These are phyloP conservation scores for Fusarium sterilihyphosum DNA, from an alignment of 2,329 filamentous ascomycete species.

Conservation along the genomic window DNA sequence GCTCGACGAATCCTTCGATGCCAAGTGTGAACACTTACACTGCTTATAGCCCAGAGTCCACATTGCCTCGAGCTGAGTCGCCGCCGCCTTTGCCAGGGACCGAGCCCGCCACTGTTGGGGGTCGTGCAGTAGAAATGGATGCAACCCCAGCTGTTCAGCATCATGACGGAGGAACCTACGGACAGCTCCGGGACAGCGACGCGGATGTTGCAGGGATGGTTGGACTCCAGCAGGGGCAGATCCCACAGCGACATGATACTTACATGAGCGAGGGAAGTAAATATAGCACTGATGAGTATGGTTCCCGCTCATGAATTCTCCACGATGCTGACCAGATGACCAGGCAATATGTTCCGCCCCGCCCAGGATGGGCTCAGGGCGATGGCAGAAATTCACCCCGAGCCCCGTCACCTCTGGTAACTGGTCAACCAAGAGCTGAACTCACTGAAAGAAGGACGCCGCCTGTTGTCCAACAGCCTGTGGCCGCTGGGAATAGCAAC, in stretches of 20 bases:
- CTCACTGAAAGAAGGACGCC: slow-evolving; percentile 50
- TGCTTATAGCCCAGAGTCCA: slow-evolving; percentile 56
- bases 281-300: slow-evolving; percentile 78
- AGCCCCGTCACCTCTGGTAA: slow-evolving; percentile 57
- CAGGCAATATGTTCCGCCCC: slow-evolving; percentile 65
- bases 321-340: background rate
- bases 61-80: slow-evolving; percentile 69
- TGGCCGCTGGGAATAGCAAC: slow-evolving; percentile 46
- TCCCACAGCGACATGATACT: slow-evolving; percentile 57
- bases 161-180: slow-evolving; percentile 57
- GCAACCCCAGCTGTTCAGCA: slow-evolving; percentile 62
- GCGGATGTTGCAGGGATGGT: slow-evolving; percentile 79
- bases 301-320: background rate
- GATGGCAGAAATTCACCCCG: slow-evolving; percentile 56
- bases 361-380: slow-evolving; percentile 64
- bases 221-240: slow-evolving; percentile 69
- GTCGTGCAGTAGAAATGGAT: slow-evolving; percentile 84
- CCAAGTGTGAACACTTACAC: slow-evolving; percentile 53
- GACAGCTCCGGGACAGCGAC: slow-evolving; percentile 69
- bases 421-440: slow-evolving; percentile 49
- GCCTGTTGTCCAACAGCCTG: slow-evolving; percentile 43
- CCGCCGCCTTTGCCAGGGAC: slow-evolving; percentile 68
- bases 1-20: slow-evolving; percentile 45
- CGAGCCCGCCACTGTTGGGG: slow-evolving; percentile 55
- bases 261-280: slow-evolving; percentile 74